Percentiles rank a stretch among this genome's conserved stretches.
phyloP scores from a whole-genome alignment of 768 basidiomycete genomes.

The Fomitopsis serialis region DNA sequence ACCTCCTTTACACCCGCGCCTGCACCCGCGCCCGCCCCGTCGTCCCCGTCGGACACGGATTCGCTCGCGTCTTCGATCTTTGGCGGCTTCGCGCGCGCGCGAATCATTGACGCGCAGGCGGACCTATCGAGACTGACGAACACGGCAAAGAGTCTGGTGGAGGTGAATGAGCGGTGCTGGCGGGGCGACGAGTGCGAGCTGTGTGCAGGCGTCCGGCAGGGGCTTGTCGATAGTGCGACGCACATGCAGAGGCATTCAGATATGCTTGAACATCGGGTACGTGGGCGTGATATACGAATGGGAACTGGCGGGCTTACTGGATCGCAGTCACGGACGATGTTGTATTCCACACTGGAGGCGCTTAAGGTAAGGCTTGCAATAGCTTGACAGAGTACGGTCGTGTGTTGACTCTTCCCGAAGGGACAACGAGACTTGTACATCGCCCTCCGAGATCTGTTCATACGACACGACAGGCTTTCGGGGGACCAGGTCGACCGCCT shows the following conservation, averaged over 20 bases:
- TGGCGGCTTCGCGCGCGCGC: slow-evolving; percentile 17
- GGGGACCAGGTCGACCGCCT: slow-evolving; percentile 85
- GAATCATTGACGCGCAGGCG: slow-evolving; percentile 44
- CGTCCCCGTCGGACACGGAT: slow-evolving; percentile 6
- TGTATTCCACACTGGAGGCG: slow-evolving; percentile 69
- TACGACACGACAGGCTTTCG: slow-evolving; percentile 84
- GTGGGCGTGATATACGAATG: slow-evolving; percentile 16
- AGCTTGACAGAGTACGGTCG: not conserved
- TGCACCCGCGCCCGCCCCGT: slow-evolving; percentile 22
- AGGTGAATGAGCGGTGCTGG: slow-evolving; percentile 81
- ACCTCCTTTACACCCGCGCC: slow-evolving; percentile 27
- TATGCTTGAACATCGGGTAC: slow-evolving; percentile 65
- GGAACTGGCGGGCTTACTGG: slow-evolving; percentile 1
- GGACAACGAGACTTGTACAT: slow-evolving; percentile 81
- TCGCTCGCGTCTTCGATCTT: slow-evolving; percentile 3
- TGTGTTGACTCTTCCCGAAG: slow-evolving; percentile 33
- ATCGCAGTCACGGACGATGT: slow-evolving; percentile 51
- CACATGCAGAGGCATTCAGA: slow-evolving; percentile 73
- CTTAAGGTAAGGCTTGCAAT: slow-evolving; percentile 53
- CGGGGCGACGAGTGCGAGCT: slow-evolving; percentile 78
- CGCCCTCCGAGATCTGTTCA: slow-evolving; percentile 80
- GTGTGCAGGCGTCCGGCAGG: slow-evolving; percentile 70
- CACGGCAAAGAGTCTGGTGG: slow-evolving; percentile 69
- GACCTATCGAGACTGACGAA: slow-evolving; percentile 82
- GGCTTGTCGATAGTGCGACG: slow-evolving; percentile 59